Percentiles rank a stretch among this genome's conserved stretches.
Conservation (phyloP, 495 filamentous ascomycete species). For the Penicillium macrosclerotiorum region DNA sequence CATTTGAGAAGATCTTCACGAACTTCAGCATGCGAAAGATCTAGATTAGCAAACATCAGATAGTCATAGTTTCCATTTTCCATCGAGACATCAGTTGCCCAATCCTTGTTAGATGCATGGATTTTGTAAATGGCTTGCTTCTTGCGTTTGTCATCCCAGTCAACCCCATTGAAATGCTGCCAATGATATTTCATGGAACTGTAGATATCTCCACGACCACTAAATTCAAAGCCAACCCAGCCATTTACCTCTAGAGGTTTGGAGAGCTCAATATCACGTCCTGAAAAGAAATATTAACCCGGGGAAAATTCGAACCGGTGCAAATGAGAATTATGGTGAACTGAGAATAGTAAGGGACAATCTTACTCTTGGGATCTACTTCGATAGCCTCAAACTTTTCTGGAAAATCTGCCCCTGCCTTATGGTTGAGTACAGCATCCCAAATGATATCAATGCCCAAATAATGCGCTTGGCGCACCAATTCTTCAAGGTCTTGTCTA, state of each 20-base stretch:
- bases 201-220: slow-evolving; percentile 57
- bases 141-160: slow-evolving; percentile 59
- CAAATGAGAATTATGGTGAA: background rate
- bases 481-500: slow-evolving; percentile 57
- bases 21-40: slow-evolving; percentile 66
- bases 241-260: slow-evolving; percentile 61
- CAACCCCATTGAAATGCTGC: slow-evolving; percentile 69
- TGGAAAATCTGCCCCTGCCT: slow-evolving; percentile 63
- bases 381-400: slow-evolving; percentile 60
- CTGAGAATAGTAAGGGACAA: background rate
- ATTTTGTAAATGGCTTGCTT: slow-evolving; percentile 68
- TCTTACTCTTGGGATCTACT: slow-evolving; percentile 55
- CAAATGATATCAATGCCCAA: slow-evolving; percentile 61
- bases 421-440: slow-evolving; percentile 78
- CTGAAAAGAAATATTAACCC: slow-evolving; percentile 19
- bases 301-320: background rate
- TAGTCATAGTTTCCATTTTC: slow-evolving; percentile 75
- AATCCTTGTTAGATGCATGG: slow-evolving; percentile 59
- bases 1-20: slow-evolving; percentile 61
- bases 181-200: slow-evolving; percentile 64
- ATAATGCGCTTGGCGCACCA: slow-evolving; percentile 50
- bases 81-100: slow-evolving; percentile 62
- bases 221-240: slow-evolving; percentile 68
- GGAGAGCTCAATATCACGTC: slow-evolving; percentile 57
- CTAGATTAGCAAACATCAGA: slow-evolving; percentile 65